Evolutionary conservation across 2,329 filamentous ascomycete genomes (phyloP).

Genomic region (Sporothrix variecibatus): DNA sequence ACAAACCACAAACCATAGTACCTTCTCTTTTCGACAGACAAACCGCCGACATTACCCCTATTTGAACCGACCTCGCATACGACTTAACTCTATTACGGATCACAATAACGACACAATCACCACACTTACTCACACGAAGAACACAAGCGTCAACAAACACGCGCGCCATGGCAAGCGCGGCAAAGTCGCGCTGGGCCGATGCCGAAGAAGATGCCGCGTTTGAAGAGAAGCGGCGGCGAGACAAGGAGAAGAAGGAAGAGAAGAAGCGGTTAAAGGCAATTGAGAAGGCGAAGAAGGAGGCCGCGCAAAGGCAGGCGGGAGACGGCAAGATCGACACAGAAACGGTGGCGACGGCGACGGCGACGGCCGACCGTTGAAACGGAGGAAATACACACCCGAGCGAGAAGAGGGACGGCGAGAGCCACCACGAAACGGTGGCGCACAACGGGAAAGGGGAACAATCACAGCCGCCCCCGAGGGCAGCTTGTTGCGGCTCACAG

Average conservation of each 20-base stretch:
- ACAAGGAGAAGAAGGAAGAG: constrained; percentile 91
- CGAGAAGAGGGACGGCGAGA: constrained; percentile 34
- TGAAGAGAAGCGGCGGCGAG: constrained; percentile 70
- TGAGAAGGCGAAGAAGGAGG: constrained; percentile 41
- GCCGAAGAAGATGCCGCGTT: constrained; percentile 77
- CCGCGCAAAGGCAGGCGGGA: constrained; percentile 32
- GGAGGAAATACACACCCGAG: constrained; percentile 59
- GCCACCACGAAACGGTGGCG: constrained; percentile 35
- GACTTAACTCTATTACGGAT: background rate
- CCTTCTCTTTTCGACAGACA: background rate
- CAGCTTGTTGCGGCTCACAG: constrained; percentile 71
- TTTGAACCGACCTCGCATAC: background rate
- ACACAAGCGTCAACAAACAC: background rate
- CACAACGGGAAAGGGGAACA: background rate
- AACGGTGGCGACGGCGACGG: constrained; percentile 35
- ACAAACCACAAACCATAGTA: background rate
- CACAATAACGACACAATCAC: background rate
- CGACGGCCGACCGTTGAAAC: constrained; percentile 59
- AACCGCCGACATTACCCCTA: background rate
- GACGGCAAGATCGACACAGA: constrained; percentile 35
- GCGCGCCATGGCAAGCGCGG: constrained; percentile 58
- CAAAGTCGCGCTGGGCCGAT: constrained; percentile 83
- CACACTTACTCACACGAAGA: background rate
- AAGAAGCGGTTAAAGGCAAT: constrained; percentile 79
- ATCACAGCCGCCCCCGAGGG: constrained; percentile 36